Base-by-base conservation (phyloP, 2,329 filamentous ascomycete species). In the Sporothrix luriei region DNA sequence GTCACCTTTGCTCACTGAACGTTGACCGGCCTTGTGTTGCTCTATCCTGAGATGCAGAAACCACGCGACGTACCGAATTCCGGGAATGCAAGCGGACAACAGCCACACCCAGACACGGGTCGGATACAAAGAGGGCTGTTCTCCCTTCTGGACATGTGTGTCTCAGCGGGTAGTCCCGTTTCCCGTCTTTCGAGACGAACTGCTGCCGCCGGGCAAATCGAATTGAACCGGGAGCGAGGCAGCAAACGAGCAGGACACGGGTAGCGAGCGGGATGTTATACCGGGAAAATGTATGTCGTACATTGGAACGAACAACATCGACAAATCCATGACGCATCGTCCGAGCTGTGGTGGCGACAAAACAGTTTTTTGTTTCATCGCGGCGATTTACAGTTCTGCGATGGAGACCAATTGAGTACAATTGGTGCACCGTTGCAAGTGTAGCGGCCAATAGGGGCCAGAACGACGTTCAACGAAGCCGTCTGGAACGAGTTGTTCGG, bases 81-180 rank as follows among this genome's bases (percentile, higher is more conserved):
- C 29, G 4, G 29, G 21, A 16, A 33, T 29, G 29, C 26, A 9
- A 33, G 52, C 55, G 55, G 43, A 6, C 19, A 43, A 38, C 16
- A 29, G 29, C 4, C 54, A 40, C 9, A 16, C 29, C 29, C 29
- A 38, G 29, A 57, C 29, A 57, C 54, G 54, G 54, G 29, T 40
- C 54, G 29, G 54, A 38, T 57, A 57, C 7, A 57, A 21, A 5
- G n/a, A 40, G 54, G 54, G 51, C 51, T 54, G 51, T 43, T 43
- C 11, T 14, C 38, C 38, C 4, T 43, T 43, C 6, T 33, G 33
- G 9, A 7, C 4, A n/a, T 40, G 40, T 43, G 40, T 16, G 40
- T 43, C 4, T 11, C 3, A 11, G 40, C 40, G 40, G 40, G 4
- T 16, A 43, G 4, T 16, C 10, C 11, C 40, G 40, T 43, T 43